phyloP scores from a whole-genome alignment of 2,329 filamentous ascomycete genomes.

The Colletotrichum melonis region DNA sequence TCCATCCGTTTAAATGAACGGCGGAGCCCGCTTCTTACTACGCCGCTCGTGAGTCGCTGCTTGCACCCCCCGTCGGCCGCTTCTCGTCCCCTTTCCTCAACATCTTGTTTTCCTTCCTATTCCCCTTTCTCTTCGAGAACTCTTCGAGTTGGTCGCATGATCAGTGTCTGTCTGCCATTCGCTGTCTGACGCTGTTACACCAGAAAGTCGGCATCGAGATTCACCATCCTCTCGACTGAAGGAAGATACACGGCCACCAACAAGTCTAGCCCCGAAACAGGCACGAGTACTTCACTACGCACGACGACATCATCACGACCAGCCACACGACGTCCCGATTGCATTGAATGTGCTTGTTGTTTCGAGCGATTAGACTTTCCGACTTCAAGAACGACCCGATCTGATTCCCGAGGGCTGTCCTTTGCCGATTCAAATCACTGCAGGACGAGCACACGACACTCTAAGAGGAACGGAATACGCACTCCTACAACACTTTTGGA shows the following conservation, averaged over 20 bases:
- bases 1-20: constrained; percentile 33
- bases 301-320: not conserved
- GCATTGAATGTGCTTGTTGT: not conserved
- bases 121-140: not conserved
- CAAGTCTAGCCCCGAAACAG: not conserved
- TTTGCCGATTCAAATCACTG: not conserved
- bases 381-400: not conserved
- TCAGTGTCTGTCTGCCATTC: not conserved
- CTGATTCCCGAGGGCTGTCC: not conserved
- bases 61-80: constrained; percentile 2
- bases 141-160: not conserved
- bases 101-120: not conserved
- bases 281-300: not conserved
- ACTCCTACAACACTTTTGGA: not conserved
- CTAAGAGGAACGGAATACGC: not conserved
- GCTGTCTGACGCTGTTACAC: not conserved
- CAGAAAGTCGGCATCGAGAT: not conserved
- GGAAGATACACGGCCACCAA: not conserved
- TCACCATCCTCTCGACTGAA: not conserved
- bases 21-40: constrained; percentile 14
- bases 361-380: not conserved
- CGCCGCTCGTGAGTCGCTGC: not conserved
- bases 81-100: not conserved
- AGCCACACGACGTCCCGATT: not conserved
- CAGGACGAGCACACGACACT: not conserved